A percentile compares a stretch with the other conserved stretches of the same genome.
These are phyloP conservation scores for Phlyctochytrium planicorne DNA, from an alignment of 192 early-diverging fungal genomes.

Conservation along the genomic window DNA sequence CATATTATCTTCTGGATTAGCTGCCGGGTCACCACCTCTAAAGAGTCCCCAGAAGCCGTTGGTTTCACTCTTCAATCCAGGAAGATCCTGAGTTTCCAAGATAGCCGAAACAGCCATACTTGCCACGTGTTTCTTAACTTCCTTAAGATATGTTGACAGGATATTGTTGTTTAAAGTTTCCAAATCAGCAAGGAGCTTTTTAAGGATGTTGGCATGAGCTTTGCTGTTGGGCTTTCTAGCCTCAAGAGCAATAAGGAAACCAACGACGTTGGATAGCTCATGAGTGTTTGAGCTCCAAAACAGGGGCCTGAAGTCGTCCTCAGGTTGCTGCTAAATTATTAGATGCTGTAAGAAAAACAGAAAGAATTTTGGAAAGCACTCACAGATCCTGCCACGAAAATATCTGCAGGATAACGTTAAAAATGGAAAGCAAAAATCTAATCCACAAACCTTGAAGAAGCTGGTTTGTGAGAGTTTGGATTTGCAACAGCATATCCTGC, in stretches of 20 bases:
- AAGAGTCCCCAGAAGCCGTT: conserved; percentile 76
- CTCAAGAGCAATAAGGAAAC: conserved; percentile 28
- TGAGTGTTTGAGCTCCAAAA: conserved; percentile 93
- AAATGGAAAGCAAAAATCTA: background rate
- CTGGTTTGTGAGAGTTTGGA: background rate
- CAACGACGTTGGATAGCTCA: conserved; percentile 77
- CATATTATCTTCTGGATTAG: conserved; percentile 71
- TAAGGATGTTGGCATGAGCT: conserved; percentile 63
- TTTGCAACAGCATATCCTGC: conserved; percentile 10
- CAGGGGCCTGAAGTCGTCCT: conserved; percentile 64
- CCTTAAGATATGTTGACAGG: conserved; percentile 85
- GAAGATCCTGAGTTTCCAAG: conserved; percentile 82
- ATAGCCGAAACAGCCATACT: conserved; percentile 85
- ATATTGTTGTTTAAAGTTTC: conserved; percentile 80
- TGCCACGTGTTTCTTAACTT: conserved; percentile 77
- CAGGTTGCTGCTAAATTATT: conserved; percentile 40
- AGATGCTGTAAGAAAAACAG: conserved; percentile 8
- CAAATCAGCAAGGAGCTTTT: conserved; percentile 77
- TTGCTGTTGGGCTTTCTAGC: conserved; percentile 45
- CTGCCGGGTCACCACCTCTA: conserved; percentile 34
- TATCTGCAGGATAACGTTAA: background rate
- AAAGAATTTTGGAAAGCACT: too few relatives aligned
- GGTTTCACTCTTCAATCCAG: conserved; percentile 79
- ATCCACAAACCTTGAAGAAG: conserved; percentile 3
- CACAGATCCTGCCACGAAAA: background rate